Percentiles rank a stretch among this genome's conserved stretches.
These are phyloP conservation scores for Volvox africanus DNA, from an alignment of 139 green algal genomes.

Conservation along the genomic window DNA sequence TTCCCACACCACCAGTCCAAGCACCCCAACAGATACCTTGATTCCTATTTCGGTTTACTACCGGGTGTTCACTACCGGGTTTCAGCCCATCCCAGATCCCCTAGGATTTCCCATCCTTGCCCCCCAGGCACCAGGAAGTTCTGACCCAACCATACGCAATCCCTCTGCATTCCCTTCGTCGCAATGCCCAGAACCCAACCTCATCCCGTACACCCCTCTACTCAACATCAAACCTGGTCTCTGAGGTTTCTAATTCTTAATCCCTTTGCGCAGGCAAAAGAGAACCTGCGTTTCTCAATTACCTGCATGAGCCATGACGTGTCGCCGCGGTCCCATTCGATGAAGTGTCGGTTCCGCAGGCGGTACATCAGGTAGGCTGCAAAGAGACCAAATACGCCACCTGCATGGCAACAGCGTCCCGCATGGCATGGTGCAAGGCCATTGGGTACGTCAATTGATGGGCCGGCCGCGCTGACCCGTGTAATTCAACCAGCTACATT, in stretches of 20 bases:
- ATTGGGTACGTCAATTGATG: too few species aligned
- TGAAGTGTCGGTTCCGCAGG: constrained; percentile 24
- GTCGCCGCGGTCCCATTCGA: not conserved
- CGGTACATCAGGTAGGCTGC: constrained; percentile 29
- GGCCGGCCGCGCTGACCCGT: not conserved
- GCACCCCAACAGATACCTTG: too few species aligned
- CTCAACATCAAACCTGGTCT: not conserved
- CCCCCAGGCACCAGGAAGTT: not conserved
- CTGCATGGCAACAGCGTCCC: constrained; percentile 28
- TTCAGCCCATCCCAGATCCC: too few species aligned
- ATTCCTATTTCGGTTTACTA: too few species aligned
- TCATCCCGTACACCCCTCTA: not conserved
- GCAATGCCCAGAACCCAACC: not conserved
- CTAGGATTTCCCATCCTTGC: not conserved
- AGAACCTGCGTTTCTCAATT: not conserved
- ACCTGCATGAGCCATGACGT: constrained; percentile 33
- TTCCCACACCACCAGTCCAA: not conserved
- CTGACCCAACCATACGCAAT: not conserved
- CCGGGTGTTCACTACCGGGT: too few species aligned
- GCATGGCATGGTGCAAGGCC: not conserved
- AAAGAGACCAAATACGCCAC: constrained; percentile 34
- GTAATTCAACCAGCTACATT: too few species aligned
- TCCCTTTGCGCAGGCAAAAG: too few species aligned
- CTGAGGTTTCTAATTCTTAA: not conserved
- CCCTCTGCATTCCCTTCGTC: not conserved